These are phyloP conservation scores for Fagus sylvatica DNA, from an alignment of 306 rosid species.

Conservation along the genomic window DNA sequence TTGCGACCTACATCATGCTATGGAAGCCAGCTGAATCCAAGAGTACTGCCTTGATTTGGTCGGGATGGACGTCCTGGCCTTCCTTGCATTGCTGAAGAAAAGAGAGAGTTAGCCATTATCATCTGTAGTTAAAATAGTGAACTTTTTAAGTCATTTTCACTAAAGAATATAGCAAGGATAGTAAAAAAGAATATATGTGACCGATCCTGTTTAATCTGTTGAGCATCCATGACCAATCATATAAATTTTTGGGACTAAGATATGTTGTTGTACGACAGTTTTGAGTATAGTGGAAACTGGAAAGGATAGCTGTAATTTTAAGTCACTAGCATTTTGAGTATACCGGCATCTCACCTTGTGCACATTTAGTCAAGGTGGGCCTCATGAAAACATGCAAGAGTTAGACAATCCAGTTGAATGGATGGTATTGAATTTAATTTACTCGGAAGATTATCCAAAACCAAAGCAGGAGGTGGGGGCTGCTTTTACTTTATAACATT, in stretches of 20 bases:
- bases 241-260: no score
- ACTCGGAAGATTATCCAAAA: not conserved
- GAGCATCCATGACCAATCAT: no score
- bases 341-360: not conserved
- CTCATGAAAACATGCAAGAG: not conserved
- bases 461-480: not conserved
- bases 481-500: no score
- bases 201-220: no score
- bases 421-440: not conserved
- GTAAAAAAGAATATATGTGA: no score
- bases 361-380: not conserved
- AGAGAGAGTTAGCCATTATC: conserved; percentile 7
- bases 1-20: conserved; percentile 37
- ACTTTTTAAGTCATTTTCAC: not conserved
- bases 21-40: conserved; percentile 83
- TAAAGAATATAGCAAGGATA: not conserved
- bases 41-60: conserved; percentile 80
- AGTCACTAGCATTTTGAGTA: not conserved
- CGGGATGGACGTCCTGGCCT: conserved; percentile 74
- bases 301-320: not conserved
- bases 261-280: no score
- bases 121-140: not conserved
- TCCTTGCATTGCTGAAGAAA: conserved; percentile 80
- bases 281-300: not conserved
- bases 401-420: not conserved